Evolutionary conservation across 139 green algal genomes (phyloP).

Genomic region (Chlorella sp.): DNA sequence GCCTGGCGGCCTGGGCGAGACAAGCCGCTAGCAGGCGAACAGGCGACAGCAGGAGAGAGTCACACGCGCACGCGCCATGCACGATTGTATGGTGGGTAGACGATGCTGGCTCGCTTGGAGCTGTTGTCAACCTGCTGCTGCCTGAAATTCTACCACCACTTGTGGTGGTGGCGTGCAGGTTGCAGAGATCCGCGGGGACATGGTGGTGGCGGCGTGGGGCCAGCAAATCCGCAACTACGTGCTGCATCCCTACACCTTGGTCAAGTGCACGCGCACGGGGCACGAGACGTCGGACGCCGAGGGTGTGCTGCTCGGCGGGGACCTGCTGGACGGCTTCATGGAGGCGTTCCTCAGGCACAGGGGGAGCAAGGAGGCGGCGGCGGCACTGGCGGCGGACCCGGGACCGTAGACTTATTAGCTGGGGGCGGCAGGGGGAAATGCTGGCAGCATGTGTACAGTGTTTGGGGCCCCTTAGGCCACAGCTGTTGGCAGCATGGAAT

Average conservation of each 20-base stretch:
- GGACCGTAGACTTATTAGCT: neutral
- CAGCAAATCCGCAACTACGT: constrained; percentile 98
- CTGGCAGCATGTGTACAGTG: neutral
- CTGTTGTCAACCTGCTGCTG: too few relatives aligned
- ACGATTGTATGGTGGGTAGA: too few relatives aligned
- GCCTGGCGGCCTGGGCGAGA: too few relatives aligned
- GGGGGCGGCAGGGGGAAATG: neutral
- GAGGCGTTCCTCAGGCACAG: constrained; percentile 27
- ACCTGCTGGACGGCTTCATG: constrained; percentile 37
- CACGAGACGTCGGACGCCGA: constrained; percentile 31
- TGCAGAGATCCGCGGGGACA: constrained; percentile 84
- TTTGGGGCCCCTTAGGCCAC: too few relatives aligned
- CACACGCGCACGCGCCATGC: too few relatives aligned
- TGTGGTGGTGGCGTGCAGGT: constrained; percentile 33
- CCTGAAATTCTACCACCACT: neutral
- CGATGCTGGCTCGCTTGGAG: too few relatives aligned
- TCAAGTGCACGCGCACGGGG: constrained; percentile 85
- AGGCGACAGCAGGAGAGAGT: too few relatives aligned
- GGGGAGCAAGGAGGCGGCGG: constrained; percentile 11
- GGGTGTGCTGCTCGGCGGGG: constrained; percentile 72
- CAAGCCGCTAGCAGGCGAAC: too few relatives aligned
- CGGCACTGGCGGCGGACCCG: neutral
- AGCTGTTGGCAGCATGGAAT: too few relatives aligned
- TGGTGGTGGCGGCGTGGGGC: constrained; percentile 92
- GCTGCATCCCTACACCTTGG: constrained; percentile 94